Evolutionary conservation across 768 basidiomycete genomes (phyloP).

Genomic region (Boletus speciosus): DNA sequence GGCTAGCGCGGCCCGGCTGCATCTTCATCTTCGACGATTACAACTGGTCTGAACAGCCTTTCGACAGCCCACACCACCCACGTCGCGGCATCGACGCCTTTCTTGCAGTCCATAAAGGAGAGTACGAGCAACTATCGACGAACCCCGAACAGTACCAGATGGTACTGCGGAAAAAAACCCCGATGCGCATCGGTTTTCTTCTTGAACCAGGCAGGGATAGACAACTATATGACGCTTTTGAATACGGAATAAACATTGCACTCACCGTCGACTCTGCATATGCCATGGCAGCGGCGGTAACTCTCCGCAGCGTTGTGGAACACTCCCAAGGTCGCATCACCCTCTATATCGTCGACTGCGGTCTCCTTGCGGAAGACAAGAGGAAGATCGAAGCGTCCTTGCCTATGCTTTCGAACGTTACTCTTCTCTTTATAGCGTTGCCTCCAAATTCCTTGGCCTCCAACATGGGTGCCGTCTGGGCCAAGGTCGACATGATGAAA

Average conservation of each 20-base stretch:
- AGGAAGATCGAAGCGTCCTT: slow-evolving; percentile 31
- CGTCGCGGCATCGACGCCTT: slow-evolving; percentile 56
- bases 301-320: slow-evolving; percentile 40
- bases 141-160: slow-evolving; percentile 45
- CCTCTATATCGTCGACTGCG: slow-evolving; percentile 50
- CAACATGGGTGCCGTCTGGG: slow-evolving; percentile 39
- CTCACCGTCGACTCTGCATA: slow-evolving; percentile 42
- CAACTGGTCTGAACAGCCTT: slow-evolving; percentile 47
- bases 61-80: slow-evolving; percentile 50
- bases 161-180: slow-evolving; percentile 46
- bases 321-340: slow-evolving; percentile 39
- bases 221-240: slow-evolving; percentile 26
- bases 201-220: slow-evolving; percentile 6
- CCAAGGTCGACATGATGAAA: slow-evolving; percentile 46
- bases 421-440: slow-evolving; percentile 42
- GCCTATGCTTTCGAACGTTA: slow-evolving; percentile 28
- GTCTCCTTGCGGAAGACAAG: slow-evolving; percentile 36
- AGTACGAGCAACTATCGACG: slow-evolving; percentile 42
- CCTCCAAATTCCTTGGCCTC: slow-evolving; percentile 29
- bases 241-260: slow-evolving; percentile 48
- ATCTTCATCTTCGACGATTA: slow-evolving; percentile 60
- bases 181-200: slow-evolving; percentile 53
- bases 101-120: slow-evolving; percentile 45
- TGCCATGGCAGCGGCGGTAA: slow-evolving; percentile 47
- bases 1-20: slow-evolving; percentile 48